These are phyloP conservation scores for Kazachstania sp. DNA, from an alignment of 1,139 yeast genomes.

Conservation along the genomic window DNA sequence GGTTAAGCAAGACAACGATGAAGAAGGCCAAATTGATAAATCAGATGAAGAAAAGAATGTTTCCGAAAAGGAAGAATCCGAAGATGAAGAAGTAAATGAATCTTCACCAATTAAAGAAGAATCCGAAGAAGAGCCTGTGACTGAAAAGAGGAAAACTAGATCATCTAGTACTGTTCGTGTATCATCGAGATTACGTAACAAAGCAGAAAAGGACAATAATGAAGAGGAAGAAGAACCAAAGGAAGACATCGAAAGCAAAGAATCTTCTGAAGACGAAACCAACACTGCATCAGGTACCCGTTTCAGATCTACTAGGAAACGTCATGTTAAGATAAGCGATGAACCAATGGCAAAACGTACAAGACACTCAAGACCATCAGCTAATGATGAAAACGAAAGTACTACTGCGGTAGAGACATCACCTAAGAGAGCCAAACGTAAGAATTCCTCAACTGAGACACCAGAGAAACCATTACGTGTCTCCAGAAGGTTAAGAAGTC, in stretches of 20 bases:
- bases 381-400: not conserved
- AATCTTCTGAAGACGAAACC: constrained; percentile 7
- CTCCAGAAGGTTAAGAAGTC: constrained; percentile 25
- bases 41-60: constrained; percentile 1
- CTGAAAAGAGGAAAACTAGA: constrained; percentile 11
- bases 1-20: constrained; percentile 5
- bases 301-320: not conserved
- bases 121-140: constrained; percentile 8
- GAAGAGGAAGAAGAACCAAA: constrained; percentile 1
- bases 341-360: constrained; percentile 26
- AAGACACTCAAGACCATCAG: constrained; percentile 16
- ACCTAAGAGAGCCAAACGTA: constrained; percentile 19
- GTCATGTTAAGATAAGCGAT: constrained; percentile 1
- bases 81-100: not conserved
- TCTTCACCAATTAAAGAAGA: not conserved
- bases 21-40: constrained; percentile 13
- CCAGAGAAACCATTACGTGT: constrained; percentile 15
- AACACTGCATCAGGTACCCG: constrained; percentile 8
- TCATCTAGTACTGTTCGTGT: not conserved
- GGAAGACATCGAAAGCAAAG: constrained; percentile 8
- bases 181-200: not conserved
- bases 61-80: too few species aligned
- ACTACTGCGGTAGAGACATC: constrained; percentile 8
- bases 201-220: not conserved
- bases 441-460: constrained; percentile 1